Evolutionary conservation across 2,329 filamentous ascomycete genomes (phyloP), one percentile per base, ranked within the genome.

Genomic region (Trichoderma brevicompactum): DNA sequence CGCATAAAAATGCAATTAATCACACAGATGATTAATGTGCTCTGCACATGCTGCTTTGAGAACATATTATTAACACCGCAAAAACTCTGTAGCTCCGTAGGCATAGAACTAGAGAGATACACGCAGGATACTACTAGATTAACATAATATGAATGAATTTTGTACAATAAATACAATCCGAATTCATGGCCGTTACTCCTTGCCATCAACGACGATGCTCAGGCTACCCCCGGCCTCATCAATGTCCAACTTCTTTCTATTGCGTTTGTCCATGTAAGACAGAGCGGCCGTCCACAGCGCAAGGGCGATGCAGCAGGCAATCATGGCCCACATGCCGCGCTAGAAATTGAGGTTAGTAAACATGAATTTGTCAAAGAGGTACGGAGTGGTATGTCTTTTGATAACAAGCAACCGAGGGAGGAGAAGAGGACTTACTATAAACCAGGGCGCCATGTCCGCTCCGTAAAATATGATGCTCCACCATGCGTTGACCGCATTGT

Each of bases 311-410:
- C 82, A 87, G 7, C 82, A 81, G 1, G 81, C 87, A 71, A 91
- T 89, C 89, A 91, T 91, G 3, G 88, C 88, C 82, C 85, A 90
- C 88, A 90, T 89, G n/a, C 89, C 88, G 65, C 82, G 81, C 81
- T 23, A 3, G 34, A 28, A 12, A 3, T 0, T 7, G 17, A 34
- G 15, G 60, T 63, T 54, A 63, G 60, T 28, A 43, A 54, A 8
- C n/a, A 40, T 9, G 7, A 34, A 46, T 19, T 19, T 34, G 19
- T 28, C 19, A 41, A 54, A 23, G 36, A 7, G 43, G 2, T 5
- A 17, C 28, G 15, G 7, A 17, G 9, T 17, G 5, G 4, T 17
- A 19, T 12, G 12, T 23, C 40, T 41, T 41, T 41, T 41, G 17
- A 17, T 19, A 34, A 9, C 5, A 34, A 53, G 15, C 2, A 23